Evolutionary conservation across 768 basidiomycete genomes (phyloP).

Genomic region (Lactifluus pinguis): DNA sequence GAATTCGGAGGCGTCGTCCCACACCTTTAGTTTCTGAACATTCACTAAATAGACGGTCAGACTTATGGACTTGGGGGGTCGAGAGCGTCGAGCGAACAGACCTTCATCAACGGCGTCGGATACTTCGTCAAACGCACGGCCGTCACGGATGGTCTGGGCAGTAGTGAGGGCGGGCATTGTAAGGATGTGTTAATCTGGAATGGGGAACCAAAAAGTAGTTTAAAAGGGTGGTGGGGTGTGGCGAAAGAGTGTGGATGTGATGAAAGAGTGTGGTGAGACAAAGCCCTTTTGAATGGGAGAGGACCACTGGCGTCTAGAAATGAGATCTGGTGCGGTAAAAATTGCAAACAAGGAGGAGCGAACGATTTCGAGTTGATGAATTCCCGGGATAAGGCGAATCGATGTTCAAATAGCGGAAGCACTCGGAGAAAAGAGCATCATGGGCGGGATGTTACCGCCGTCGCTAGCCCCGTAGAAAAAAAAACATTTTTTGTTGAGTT

Average conservation of each 20-base stretch:
- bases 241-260: slow-evolving; percentile 3
- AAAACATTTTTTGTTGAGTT: not conserved
- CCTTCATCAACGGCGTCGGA: slow-evolving; percentile 45
- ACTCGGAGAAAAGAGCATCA: slow-evolving; percentile 1
- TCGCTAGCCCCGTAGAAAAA: slow-evolving; percentile 1
- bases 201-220: not conserved
- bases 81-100: slow-evolving; percentile 22
- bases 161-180: slow-evolving; percentile 14
- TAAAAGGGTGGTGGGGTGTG: not conserved
- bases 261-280: not conserved
- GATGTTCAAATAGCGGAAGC: not conserved
- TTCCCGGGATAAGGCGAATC: slow-evolving; percentile 7
- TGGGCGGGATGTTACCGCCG: not conserved
- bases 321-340: not conserved
- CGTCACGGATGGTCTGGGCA: slow-evolving; percentile 19
- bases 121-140: slow-evolving; percentile 31
- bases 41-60: slow-evolving; percentile 42
- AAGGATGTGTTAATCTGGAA: not conserved
- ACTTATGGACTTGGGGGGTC: not conserved
- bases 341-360: not conserved
- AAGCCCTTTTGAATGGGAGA: slow-evolving; percentile 5
- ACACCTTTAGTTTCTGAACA: slow-evolving; percentile 47
- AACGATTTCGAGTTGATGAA: not conserved
- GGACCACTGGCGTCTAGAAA: slow-evolving; percentile 4
- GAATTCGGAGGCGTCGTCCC: slow-evolving; percentile 51